phyloP scores from a whole-genome alignment of 208 protist species.

The Wallacemonas collosoma region DNA sequence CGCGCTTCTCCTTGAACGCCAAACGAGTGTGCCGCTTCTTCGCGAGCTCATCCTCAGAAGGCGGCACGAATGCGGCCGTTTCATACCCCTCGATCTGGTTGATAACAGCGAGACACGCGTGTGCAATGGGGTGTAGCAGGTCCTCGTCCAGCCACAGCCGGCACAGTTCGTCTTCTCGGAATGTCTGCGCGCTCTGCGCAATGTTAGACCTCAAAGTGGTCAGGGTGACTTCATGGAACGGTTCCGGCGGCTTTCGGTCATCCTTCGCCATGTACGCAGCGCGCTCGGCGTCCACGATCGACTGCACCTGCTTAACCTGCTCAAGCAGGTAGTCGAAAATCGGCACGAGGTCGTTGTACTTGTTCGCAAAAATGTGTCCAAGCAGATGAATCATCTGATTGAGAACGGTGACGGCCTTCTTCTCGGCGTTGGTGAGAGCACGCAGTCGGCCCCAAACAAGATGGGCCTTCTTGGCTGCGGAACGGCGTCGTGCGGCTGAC shows the following conservation, averaged over 20 bases:
- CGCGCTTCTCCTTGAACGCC: conserved; percentile 59
- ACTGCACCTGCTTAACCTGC: conserved; percentile 39
- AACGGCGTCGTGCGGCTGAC: not conserved
- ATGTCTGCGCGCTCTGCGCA: conserved; percentile 39
- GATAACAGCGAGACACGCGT: conserved; percentile 70
- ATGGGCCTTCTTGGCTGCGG: not conserved
- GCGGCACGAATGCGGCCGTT: conserved; percentile 55
- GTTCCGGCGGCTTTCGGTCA: conserved; percentile 48
- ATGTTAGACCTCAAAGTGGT: conserved; percentile 39
- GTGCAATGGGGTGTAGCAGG: conserved; percentile 82
- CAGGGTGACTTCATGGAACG: conserved; percentile 68
- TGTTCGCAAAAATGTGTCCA: conserved; percentile 68
- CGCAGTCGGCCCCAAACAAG: conserved; percentile 61
- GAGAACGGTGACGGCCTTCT: conserved; percentile 68
- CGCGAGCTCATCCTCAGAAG: conserved; percentile 48
- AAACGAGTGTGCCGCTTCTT: conserved; percentile 62
- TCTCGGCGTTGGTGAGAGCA: conserved; percentile 56
- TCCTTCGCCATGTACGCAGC: conserved; percentile 44
- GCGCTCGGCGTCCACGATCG: conserved; percentile 63
- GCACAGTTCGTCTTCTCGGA: conserved; percentile 76
- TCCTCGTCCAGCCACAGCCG: conserved; percentile 87
- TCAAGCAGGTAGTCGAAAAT: conserved; percentile 71
- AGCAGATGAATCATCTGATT: conserved; percentile 78
- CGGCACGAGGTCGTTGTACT: conserved; percentile 76
- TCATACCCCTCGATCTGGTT: conserved; percentile 87